Base-by-base conservation (phyloP, 495 filamentous ascomycete genomes). In the Lasiosphaeris hirsuta region DNA sequence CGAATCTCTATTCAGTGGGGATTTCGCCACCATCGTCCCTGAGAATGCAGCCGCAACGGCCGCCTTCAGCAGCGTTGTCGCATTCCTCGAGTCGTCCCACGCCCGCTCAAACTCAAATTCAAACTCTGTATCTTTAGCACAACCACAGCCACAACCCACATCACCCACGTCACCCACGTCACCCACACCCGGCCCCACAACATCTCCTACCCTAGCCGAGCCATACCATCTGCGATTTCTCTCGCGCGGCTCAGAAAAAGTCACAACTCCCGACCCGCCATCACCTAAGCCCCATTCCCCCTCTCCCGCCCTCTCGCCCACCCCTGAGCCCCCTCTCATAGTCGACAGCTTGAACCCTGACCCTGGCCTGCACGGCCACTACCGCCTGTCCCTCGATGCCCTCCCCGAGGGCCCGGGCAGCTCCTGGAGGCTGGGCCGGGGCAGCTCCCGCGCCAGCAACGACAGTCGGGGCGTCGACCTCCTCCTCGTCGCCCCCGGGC, bases 51-150 rank as follows among this genome's bases (percentile, higher is more conserved):
- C 13, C 3, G 52, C 52, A 6, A 45, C n/a, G 3, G 23, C 14
- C 4, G 52, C 52, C 8, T 38, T 46, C 30, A 18, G 46, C 33
- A 10, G 30, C n/a, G 52, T 55, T 14, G 23, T 55, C 14, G 52
- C 52, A 30, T 44, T 55, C 14, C 41, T 55, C 30, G 52, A 55
- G 34, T n/a, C n/a, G n/a, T n/a, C n/a, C n/a, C n/a, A n/a, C n/a
- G n/a, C n/a, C n/a, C n/a, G n/a, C n/a, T n/a, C n/a, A n/a, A n/a
- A n/a, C n/a, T n/a, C n/a, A n/a, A 30, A 40, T 10, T 7, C 17
- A 6, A 18, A 15, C 30, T 14, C 15, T 18, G 11, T n/a, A 2
- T 10, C 18, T 2, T 2, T n/a, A 1, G 40, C 52, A 44, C 42
- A 4, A n/a, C 42, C 8, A 19, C 42, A 18, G 13, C 42, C 3